Conservation (phyloP, 2,329 filamentous ascomycete species). For the Pyrenochaeta sp. region DNA sequence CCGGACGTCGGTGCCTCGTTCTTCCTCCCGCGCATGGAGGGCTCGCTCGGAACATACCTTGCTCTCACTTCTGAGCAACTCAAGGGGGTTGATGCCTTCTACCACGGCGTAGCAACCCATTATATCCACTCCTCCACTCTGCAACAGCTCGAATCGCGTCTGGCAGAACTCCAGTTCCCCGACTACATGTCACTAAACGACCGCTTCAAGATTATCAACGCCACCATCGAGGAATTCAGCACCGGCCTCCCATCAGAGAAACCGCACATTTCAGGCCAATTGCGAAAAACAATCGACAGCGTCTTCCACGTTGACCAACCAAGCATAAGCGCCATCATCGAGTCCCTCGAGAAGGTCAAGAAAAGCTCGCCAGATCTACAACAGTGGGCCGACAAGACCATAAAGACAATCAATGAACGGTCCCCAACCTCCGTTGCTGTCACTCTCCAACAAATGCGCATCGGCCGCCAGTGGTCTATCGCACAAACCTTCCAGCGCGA, state of each 20-base stretch:
- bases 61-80: slow-evolving; percentile 88
- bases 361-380: slow-evolving; percentile 56
- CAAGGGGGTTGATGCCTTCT: slow-evolving; percentile 84
- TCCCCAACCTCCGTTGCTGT: slow-evolving; percentile 91
- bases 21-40: slow-evolving; percentile 90
- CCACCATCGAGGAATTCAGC: slow-evolving; percentile 89
- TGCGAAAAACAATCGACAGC: slow-evolving; percentile 84
- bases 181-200: slow-evolving; percentile 73
- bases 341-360: slow-evolving; percentile 64
- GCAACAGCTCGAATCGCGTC: slow-evolving; percentile 79
- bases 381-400: slow-evolving; percentile 81
- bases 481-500: slow-evolving; percentile 85
- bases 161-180: slow-evolving; percentile 87
- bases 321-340: slow-evolving; percentile 74
- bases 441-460: slow-evolving; percentile 80
- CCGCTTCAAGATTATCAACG: slow-evolving; percentile 77
- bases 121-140: slow-evolving; percentile 93
- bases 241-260: slow-evolving; percentile 77
- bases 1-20: slow-evolving; percentile 97
- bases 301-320: slow-evolving; percentile 61
- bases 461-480: slow-evolving; percentile 80
- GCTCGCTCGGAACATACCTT: slow-evolving; percentile 87
- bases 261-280: slow-evolving; percentile 66
- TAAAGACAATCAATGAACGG: slow-evolving; percentile 76
- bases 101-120: slow-evolving; percentile 91